phyloP scores from a whole-genome alignment of 805 yeast genomes.

The Ogataea haglerorum region DNA sequence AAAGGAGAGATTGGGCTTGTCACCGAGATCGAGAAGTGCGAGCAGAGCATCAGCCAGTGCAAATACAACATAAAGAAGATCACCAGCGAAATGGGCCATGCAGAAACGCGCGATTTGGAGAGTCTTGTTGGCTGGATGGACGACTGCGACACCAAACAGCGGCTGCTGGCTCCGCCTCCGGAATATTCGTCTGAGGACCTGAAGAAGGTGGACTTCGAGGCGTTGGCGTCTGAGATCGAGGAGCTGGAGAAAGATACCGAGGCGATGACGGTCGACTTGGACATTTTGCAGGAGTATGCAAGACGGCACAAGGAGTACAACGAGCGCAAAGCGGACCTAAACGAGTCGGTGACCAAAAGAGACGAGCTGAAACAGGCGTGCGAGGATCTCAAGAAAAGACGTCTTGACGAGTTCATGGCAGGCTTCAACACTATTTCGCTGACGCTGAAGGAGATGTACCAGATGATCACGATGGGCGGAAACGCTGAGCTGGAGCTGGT shows the following conservation, averaged over 20 bases:
- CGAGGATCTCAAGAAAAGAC: constrained; percentile 66
- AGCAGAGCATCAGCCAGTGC: constrained; percentile 35
- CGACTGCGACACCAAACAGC: constrained; percentile 27
- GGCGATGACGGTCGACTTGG: constrained; percentile 62
- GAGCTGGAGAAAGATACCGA: constrained; percentile 54
- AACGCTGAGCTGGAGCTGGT: constrained; percentile 96
- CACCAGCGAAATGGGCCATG: constrained; percentile 38
- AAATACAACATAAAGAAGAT: constrained; percentile 39
- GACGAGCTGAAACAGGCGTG: constrained; percentile 58
- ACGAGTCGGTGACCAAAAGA: constrained; percentile 61
- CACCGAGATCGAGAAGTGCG: constrained; percentile 59
- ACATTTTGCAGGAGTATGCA: constrained; percentile 74
- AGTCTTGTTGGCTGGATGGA: constrained; percentile 51
- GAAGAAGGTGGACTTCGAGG: constrained; percentile 42
- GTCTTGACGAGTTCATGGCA: constrained; percentile 87
- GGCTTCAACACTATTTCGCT: constrained; percentile 86
- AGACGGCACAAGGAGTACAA: constrained; percentile 60
- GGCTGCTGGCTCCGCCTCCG: constrained; percentile 19
- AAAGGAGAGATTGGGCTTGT: constrained; percentile 65
- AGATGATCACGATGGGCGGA: constrained; percentile 99
- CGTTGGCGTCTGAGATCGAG: constrained; percentile 49
- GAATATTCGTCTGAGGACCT: constrained; percentile 47
- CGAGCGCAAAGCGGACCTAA: constrained; percentile 61
- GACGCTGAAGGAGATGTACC: constrained; percentile 94
- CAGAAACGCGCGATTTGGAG: constrained; percentile 53